phyloP scores from a whole-genome alignment of 2,329 filamentous ascomycete species.

The Chaetothyriales sp. region DNA sequence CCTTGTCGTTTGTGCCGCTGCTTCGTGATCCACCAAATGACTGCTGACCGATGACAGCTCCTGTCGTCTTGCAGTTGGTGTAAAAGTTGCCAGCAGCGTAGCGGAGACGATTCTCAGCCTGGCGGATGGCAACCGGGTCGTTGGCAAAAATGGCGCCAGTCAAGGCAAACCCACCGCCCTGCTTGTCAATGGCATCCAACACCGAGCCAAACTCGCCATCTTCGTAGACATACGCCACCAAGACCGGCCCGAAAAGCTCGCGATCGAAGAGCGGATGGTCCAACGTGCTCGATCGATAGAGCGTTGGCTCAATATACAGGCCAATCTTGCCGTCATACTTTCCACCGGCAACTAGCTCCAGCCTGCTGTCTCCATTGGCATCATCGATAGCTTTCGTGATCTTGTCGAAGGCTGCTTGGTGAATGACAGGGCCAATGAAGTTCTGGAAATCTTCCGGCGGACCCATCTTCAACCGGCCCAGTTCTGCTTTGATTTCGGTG shows the following conservation, averaged over 20 bases:
- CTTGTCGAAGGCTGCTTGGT: slow-evolving; percentile 34
- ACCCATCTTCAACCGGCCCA: slow-evolving; percentile 21
- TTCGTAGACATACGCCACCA: slow-evolving; percentile 36
- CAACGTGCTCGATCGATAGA: slow-evolving; percentile 32
- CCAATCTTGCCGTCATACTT: slow-evolving; percentile 25
- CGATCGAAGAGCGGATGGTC: slow-evolving; percentile 33
- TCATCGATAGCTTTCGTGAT: slow-evolving; percentile 34
- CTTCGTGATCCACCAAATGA: slow-evolving; percentile 41
- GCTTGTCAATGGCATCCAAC: slow-evolving; percentile 28
- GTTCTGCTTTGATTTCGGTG: slow-evolving; percentile 14
- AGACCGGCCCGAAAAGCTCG: slow-evolving; percentile 39
- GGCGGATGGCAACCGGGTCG: slow-evolving; percentile 34
- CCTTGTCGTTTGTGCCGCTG: slow-evolving; percentile 45
- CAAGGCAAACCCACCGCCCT: slow-evolving; percentile 33
- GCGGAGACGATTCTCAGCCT: slow-evolving; percentile 39
- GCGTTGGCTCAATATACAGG: slow-evolving; percentile 32
- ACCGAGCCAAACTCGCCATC: slow-evolving; percentile 29
- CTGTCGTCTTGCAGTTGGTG: slow-evolving; percentile 46
- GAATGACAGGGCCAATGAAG: slow-evolving; percentile 40
- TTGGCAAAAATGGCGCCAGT: slow-evolving; percentile 40
- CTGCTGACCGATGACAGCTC: slow-evolving; percentile 43
- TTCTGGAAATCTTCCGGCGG: slow-evolving; percentile 24
- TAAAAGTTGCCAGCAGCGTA: slow-evolving; percentile 47
- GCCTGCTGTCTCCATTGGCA: slow-evolving; percentile 30
- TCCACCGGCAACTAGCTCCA: slow-evolving; percentile 35